phyloP scores from a whole-genome alignment of 805 yeast genomes.

The Hyphopichia homilentoma region DNA sequence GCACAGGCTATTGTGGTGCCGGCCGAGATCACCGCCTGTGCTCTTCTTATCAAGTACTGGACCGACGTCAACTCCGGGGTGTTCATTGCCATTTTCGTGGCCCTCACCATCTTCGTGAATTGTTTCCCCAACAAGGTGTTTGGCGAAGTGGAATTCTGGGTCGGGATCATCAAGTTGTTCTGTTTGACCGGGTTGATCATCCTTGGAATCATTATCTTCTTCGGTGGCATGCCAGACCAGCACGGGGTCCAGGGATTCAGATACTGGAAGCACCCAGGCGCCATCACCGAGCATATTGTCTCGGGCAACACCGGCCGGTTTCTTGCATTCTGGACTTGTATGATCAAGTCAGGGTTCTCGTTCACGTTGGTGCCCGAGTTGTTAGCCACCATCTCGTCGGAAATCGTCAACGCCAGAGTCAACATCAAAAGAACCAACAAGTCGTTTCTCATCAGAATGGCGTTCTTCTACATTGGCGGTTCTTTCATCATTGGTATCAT shows the following conservation, averaged over 20 bases:
- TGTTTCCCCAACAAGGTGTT: constrained; percentile 14
- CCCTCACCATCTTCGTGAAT: constrained; percentile 12
- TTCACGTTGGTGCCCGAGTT: constrained; percentile 64
- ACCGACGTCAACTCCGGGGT: constrained; percentile 39
- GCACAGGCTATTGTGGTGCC: constrained; percentile 17
- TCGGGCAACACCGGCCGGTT: constrained; percentile 58
- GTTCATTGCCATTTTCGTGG: constrained; percentile 40
- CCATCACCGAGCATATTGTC: constrained; percentile 13
- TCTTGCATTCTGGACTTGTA: constrained; percentile 59
- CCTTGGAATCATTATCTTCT: constrained; percentile 17
- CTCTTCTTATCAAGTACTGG: constrained; percentile 20
- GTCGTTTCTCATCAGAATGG: constrained; percentile 48
- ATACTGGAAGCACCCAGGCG: constrained; percentile 21
- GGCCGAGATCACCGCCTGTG: constrained; percentile 18
- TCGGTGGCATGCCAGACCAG: constrained; percentile 16
- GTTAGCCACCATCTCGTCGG: constrained; percentile 65
- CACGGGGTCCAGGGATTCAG: constrained; percentile 19
- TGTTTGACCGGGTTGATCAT: constrained; percentile 16
- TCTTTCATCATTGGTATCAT: constrained; percentile 34
- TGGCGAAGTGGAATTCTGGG: constrained; percentile 21
- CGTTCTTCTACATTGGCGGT: constrained; percentile 37
- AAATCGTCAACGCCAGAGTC: constrained; percentile 30
- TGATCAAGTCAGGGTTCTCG: constrained; percentile 63
- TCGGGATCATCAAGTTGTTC: constrained; percentile 15
- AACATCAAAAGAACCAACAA: constrained; percentile 17